These are phyloP conservation scores for Daedaleopsis nitida DNA, from an alignment of 768 basidiomycete genomes.

Conservation along the genomic window DNA sequence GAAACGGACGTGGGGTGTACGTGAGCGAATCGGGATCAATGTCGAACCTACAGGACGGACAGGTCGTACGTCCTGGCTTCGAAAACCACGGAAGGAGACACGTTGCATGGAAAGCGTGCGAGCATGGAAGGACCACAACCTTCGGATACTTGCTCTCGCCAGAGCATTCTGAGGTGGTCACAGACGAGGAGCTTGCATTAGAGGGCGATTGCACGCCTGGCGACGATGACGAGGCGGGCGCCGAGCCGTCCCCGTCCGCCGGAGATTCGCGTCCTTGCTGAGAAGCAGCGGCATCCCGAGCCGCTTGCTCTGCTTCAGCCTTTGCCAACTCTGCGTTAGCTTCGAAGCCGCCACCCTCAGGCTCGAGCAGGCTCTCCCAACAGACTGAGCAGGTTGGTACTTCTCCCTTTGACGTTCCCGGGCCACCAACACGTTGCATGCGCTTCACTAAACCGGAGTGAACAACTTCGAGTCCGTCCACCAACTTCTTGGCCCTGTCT, in stretches of 20 bases:
- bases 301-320: slow-evolving; percentile 13
- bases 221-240: slow-evolving; percentile 15
- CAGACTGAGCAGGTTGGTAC: slow-evolving; percentile 69
- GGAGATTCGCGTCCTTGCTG: slow-evolving; percentile 13
- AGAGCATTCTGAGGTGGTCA: slow-evolving; percentile 15
- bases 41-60: slow-evolving; percentile 82
- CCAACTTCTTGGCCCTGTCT: slow-evolving; percentile 62
- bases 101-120: slow-evolving; percentile 78
- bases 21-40: slow-evolving; percentile 80
- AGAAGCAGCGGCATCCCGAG: slow-evolving; percentile 12
- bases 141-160: slow-evolving; percentile 31
- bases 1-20: slow-evolving; percentile 27
- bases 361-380: slow-evolving; percentile 66
- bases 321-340: slow-evolving; percentile 14
- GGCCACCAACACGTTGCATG: slow-evolving; percentile 52
- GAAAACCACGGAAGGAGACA: slow-evolving; percentile 86
- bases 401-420: slow-evolving; percentile 25
- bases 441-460: slow-evolving; percentile 66
- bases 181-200: background rate
- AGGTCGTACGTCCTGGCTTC: slow-evolving; percentile 75
- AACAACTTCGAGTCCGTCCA: slow-evolving; percentile 67
- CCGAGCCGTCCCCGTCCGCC: slow-evolving; percentile 18
- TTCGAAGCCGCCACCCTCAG: slow-evolving; percentile 40
- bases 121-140: slow-evolving; percentile 74
- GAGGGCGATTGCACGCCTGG: background rate